Percentiles rank a stretch among this genome's conserved stretches.
Evolutionary conservation across 1,284 basidiomycete species (phyloP).

Genomic region (Moesziomyces sp.): DNA sequence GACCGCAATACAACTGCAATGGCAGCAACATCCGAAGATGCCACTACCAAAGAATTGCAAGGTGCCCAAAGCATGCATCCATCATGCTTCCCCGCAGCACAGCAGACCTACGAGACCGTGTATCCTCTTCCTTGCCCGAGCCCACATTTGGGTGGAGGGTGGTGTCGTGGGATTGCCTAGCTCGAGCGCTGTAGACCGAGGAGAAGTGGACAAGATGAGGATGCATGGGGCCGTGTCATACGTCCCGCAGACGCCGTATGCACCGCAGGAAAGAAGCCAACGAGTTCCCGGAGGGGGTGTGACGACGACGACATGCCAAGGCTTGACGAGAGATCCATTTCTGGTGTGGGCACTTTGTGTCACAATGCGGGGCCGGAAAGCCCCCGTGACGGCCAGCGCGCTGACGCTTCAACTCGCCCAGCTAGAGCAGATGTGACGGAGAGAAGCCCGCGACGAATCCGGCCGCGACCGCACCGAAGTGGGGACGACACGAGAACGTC

Average conservation of each 20-base stretch:
- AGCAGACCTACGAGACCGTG: conserved; percentile 37
- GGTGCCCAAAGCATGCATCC: conserved; percentile 27
- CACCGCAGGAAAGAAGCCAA: not conserved
- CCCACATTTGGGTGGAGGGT: conserved; percentile 39
- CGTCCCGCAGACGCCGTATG: not conserved
- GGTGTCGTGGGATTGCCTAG: conserved; percentile 42
- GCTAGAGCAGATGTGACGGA: conserved; percentile 50
- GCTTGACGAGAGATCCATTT: conserved; percentile 52
- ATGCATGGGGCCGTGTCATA: conserved; percentile 23
- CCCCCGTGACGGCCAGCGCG: conserved; percentile 37
- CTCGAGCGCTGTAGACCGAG: conserved; percentile 21
- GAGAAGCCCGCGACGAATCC: conserved; percentile 20
- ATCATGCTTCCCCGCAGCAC: conserved; percentile 6
- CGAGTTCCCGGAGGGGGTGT: not conserved
- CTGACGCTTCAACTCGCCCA: conserved; percentile 54
- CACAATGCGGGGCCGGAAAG: conserved; percentile 1
- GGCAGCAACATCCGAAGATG: not conserved
- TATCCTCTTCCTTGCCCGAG: conserved; percentile 51
- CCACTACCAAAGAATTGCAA: not conserved
- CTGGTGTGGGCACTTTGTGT: conserved; percentile 53
- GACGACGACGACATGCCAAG: conserved; percentile 8
- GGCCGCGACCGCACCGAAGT: conserved; percentile 2
- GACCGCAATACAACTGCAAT: not conserved
- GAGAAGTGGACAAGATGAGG: conserved; percentile 12
- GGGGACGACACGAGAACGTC: conserved; percentile 7